Evolutionary conservation across 208 protist genomes (phyloP), one percentile per base, ranked within the genome.

Genomic region (Trypanosoma conorhini): DNA sequence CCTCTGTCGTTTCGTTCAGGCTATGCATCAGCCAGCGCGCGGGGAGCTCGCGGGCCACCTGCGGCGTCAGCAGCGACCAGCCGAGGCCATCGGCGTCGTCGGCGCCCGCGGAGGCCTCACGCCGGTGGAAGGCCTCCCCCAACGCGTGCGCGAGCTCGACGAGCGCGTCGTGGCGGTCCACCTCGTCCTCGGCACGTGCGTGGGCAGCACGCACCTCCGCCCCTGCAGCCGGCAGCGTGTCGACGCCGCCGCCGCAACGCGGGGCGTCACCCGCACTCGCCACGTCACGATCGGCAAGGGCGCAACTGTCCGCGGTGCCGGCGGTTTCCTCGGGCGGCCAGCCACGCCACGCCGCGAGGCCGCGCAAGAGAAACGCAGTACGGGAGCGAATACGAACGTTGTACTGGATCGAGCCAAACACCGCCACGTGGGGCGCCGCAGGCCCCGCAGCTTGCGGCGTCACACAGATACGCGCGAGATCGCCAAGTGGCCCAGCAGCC

Each of bases 1-100:
- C 65, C 26, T 57, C 55, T 19, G 63, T 62, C 40, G 79, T 64
- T 9, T 76, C 76, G 24, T 83, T 83, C n/a, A 87, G 60, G 40
- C 81, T 81, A 54, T 88, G 81, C 76, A 92, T 80, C 40, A 89
- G 77, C 87, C 87, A 92, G 13, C 83, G 83, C n/a, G 83, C 67
- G 3, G 79, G 79, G 55, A 92, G 74, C 69, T 92, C 87, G 28
- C 78, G 44, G 26, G 80, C 12, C 30, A 79, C 76, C 22, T 85
- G 78, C 30, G 62, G 58, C 13, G 81, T 66, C 9, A 67, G 38
- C 17, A 72, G 17, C 21, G 51, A 54, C 13, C 46, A 62, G 64
- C 5, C 67, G 19, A 0, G 35, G 4, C 5, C 50, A 4, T 19
- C 50, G 17, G 50, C 5, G 56, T 33, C 26, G 68, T 65, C 12